Evolutionary conservation across 1,284 basidiomycete genomes (phyloP).

Genomic region (Ganoderma sinense): DNA sequence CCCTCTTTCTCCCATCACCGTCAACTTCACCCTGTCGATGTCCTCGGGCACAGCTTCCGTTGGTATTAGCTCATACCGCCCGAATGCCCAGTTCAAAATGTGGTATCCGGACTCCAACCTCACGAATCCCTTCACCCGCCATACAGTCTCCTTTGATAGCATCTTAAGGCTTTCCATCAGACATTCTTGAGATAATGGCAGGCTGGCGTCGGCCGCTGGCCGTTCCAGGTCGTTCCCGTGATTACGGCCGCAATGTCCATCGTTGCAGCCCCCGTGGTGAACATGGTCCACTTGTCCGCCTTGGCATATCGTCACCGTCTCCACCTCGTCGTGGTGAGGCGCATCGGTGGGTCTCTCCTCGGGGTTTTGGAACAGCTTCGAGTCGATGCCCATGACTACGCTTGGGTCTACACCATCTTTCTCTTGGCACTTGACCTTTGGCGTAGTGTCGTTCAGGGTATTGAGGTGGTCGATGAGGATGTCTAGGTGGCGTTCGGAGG

Average conservation of each 20-base stretch:
- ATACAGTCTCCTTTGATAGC: slow-evolving; percentile 73
- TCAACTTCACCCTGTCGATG: slow-evolving; percentile 60
- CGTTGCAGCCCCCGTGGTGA: background rate
- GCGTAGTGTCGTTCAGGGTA: slow-evolving; percentile 88
- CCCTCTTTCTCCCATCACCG: slow-evolving; percentile 89
- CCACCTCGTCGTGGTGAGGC: slow-evolving; percentile 81
- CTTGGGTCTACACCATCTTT: slow-evolving; percentile 73
- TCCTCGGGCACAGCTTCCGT: slow-evolving; percentile 42
- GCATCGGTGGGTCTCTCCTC: slow-evolving; percentile 37
- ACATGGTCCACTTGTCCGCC: slow-evolving; percentile 45
- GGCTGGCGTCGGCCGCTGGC: background rate
- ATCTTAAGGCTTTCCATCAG: slow-evolving; percentile 55
- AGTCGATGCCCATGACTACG: slow-evolving; percentile 86
- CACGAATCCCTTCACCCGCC: slow-evolving; percentile 87
- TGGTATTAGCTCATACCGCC: slow-evolving; percentile 74
- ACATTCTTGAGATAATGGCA: slow-evolving; percentile 35
- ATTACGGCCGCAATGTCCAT: slow-evolving; percentile 22
- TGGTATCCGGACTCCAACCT: slow-evolving; percentile 55
- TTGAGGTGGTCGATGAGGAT: slow-evolving; percentile 86
- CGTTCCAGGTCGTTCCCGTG: slow-evolving; percentile 16
- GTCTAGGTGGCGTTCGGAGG: slow-evolving; percentile 80
- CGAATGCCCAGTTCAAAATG: slow-evolving; percentile 93
- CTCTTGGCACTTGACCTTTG: slow-evolving; percentile 78
- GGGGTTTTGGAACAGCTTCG: slow-evolving; percentile 68
- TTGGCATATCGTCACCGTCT: slow-evolving; percentile 71